phyloP scores from a whole-genome alignment of 129 eudicot genomes.

The Tagetes erecta region DNA sequence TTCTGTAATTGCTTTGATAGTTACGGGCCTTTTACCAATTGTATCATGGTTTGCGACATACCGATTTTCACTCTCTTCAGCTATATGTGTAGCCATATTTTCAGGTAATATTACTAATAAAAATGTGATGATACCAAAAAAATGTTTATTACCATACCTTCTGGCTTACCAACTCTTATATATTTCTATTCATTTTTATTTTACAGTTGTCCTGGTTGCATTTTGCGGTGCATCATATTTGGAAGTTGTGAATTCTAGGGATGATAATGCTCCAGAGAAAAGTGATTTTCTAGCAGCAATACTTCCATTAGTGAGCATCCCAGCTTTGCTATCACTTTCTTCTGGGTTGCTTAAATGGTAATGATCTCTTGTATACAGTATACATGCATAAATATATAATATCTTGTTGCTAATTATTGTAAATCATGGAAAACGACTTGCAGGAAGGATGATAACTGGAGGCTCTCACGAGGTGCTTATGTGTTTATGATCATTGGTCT shows the following conservation, averaged over 20 bases:
- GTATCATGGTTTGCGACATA: conserved; percentile 97
- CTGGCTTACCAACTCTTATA: not conserved
- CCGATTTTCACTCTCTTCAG: conserved; percentile 82
- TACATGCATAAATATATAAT: not conserved
- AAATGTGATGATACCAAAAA: not conserved
- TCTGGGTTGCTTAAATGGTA: conserved; percentile 94
- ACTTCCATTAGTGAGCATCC: conserved; percentile 93
- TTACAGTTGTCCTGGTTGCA: conserved; percentile 81
- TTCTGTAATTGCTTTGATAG: conserved; percentile 71
- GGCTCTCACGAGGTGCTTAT: conserved; percentile 78
- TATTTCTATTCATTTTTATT: not conserved
- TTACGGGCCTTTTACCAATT: conserved; percentile 88
- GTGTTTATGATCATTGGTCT: conserved; percentile 75
- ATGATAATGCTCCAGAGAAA: conserved; percentile 65
- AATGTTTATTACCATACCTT: not conserved
- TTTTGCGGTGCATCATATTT: conserved; percentile 89
- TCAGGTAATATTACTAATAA: conserved; percentile 46
- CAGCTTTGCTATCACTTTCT: conserved; percentile 77
- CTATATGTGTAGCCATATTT: conserved; percentile 79
- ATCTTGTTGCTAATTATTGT: not conserved
- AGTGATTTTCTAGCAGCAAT: conserved; percentile 90
- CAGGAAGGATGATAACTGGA: conserved; percentile 99
- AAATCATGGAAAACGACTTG: conserved; percentile 24
- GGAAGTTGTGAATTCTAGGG: conserved; percentile 70
- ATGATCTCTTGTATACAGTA: conserved; percentile 7